Conservation (phyloP, 805 yeast genomes). For the Metschnikowia hibisci region DNA sequence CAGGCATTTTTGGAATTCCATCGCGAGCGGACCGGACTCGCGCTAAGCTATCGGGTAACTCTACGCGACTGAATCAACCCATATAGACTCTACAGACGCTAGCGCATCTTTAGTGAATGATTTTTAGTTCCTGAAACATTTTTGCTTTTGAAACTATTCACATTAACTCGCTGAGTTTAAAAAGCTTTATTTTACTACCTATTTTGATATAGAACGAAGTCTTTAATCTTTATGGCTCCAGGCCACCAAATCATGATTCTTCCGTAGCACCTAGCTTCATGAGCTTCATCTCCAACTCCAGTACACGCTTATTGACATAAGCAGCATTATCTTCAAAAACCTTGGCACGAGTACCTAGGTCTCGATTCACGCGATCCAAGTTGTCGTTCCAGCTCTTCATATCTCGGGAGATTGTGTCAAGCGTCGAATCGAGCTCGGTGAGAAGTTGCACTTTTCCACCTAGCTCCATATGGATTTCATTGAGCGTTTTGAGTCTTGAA, state of each 20-base stretch:
- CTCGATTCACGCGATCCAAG: slow-evolving; percentile 20
- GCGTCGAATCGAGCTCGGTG: slow-evolving; percentile 24
- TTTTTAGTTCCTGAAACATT: no score
- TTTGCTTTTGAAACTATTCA: no score
- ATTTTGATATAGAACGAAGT: no score
- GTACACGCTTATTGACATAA: slow-evolving; percentile 12
- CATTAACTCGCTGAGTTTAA: no score
- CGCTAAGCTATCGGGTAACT: background rate
- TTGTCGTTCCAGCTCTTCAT: slow-evolving; percentile 29
- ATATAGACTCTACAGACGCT: background rate
- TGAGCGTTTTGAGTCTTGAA: slow-evolving; percentile 28
- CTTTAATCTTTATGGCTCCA: no score
- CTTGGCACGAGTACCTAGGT: slow-evolving; percentile 22
- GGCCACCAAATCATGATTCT: background rate
- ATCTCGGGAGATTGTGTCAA: slow-evolving; percentile 25
- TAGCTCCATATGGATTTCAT: slow-evolving; percentile 30
- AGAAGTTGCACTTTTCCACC: slow-evolving; percentile 26
- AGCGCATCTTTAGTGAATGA: no score
- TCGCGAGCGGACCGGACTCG: slow-evolving; percentile 1
- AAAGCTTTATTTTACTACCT: background rate
- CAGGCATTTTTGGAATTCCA: background rate
- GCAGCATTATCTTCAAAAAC: slow-evolving; percentile 23
- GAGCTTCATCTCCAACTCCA: slow-evolving; percentile 8
- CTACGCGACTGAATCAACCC: slow-evolving; percentile 1
- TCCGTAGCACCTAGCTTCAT: background rate